Percentiles rank a stretch among this genome's conserved stretches.
Evolutionary conservation across 495 filamentous ascomycete genomes (phyloP).

Genomic region (Xylaria palmicola): DNA sequence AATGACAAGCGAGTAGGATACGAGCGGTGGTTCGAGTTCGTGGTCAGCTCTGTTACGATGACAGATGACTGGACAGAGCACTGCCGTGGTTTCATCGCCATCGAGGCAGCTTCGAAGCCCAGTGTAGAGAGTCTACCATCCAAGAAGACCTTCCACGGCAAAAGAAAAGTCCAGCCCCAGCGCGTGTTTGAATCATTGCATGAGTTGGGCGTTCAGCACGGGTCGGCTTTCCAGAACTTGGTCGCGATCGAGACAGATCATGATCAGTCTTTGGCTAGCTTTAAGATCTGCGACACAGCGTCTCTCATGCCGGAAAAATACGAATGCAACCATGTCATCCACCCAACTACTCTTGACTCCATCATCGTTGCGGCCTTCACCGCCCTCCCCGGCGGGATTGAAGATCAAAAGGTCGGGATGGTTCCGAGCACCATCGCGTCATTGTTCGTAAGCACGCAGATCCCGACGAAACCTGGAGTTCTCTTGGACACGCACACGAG

Average conservation of each 20-base stretch:
- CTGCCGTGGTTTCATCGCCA: constrained; percentile 43
- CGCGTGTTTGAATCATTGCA: not conserved
- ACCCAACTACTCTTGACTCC: constrained; percentile 39
- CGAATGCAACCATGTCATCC: constrained; percentile 36
- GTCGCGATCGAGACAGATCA: not conserved
- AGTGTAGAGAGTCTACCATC: not conserved
- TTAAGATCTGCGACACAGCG: constrained; percentile 34
- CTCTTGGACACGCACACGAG: not conserved
- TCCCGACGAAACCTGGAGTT: not conserved
- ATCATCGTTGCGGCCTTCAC: not conserved
- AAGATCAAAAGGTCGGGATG: not conserved
- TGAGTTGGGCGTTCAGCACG: not conserved
- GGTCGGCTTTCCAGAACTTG: not conserved
- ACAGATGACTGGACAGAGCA: constrained; percentile 36
- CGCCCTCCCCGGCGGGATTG: not conserved
- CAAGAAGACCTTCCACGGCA: not conserved
- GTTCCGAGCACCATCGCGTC: not conserved
- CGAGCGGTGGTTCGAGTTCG: constrained; percentile 5
- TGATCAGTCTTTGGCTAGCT: not conserved
- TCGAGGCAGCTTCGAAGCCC: constrained; percentile 3
- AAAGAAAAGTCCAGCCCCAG: not conserved
- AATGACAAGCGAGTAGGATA: too few species aligned
- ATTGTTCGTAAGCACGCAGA: not conserved
- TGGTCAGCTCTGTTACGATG: constrained; percentile 38
- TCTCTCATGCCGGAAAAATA: constrained; percentile 39